phyloP scores from a whole-genome alignment of 2,329 filamentous ascomycete species.

The Erysiphe pulchra region DNA sequence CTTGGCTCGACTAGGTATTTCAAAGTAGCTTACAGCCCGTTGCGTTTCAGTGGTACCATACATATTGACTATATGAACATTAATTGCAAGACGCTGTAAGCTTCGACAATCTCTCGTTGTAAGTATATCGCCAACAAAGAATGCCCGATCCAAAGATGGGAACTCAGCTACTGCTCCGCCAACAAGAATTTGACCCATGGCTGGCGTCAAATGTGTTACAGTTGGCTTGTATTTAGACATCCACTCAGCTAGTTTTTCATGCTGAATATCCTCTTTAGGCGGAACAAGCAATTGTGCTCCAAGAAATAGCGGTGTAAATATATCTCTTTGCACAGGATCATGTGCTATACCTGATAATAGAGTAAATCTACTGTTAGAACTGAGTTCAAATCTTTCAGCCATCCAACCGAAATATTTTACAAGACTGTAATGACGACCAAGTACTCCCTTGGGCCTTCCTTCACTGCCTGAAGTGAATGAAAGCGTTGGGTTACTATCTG shows the following conservation, averaged over 20 bases:
- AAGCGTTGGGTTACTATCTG: slow-evolving; percentile 58
- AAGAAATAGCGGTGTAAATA: slow-evolving; percentile 75
- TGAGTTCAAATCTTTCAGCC: slow-evolving; percentile 55
- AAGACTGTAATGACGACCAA: slow-evolving; percentile 65
- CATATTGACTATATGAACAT: slow-evolving; percentile 58
- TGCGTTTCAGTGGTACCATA: slow-evolving; percentile 76
- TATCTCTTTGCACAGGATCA: slow-evolving; percentile 44
- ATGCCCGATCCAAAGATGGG: slow-evolving; percentile 47
- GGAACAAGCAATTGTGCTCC: slow-evolving; percentile 60
- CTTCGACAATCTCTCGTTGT: slow-evolving; percentile 59
- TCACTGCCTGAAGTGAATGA: slow-evolving; percentile 52
- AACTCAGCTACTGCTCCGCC: slow-evolving; percentile 59
- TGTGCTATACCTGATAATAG: slow-evolving; percentile 70
- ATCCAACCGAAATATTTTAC: slow-evolving; percentile 86
- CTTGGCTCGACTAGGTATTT: slow-evolving; percentile 39
- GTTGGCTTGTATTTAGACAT: slow-evolving; percentile 50
- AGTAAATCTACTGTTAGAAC: slow-evolving; percentile 49
- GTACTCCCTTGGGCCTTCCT: slow-evolving; percentile 64
- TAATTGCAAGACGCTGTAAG: slow-evolving; percentile 50
- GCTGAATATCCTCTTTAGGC: slow-evolving; percentile 57
- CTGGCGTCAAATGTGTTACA: slow-evolving; percentile 74
- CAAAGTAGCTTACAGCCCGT: slow-evolving; percentile 58
- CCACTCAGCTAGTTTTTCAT: slow-evolving; percentile 76
- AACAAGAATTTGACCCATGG: slow-evolving; percentile 89
- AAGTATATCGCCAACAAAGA: slow-evolving; percentile 81